Evolutionary conservation across 306 rosid genomes (phyloP), one percentile per base, ranked within the genome.

Genomic region (Hippophae tibetana): DNA sequence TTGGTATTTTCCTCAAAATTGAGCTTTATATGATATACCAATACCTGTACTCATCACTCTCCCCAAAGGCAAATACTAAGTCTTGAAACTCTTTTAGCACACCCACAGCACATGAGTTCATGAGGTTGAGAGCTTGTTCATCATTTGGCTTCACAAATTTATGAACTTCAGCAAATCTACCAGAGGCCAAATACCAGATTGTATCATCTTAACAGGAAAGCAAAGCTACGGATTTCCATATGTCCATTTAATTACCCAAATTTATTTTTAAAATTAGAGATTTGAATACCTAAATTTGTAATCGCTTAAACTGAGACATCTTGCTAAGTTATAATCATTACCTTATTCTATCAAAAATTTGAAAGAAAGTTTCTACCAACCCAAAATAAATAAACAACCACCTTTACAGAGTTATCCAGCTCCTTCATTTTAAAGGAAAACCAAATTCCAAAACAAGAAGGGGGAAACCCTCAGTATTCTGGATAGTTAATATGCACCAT

Each of bases 81-180:
- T 86, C 95, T 47, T 46, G 72, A 72, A 84, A 85, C 79, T 90
- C 81, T 76, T 79, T 77, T 43, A 79, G 58, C 65, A 87, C 87
- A 52, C 82, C 80, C 69, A 73, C 60, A 43, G 94, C 89, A 81
- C 94, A 82, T 14, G 76, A 72, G 69, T 87, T 90, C 97, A 90
- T 86, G 71, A 86, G 85, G 48, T 82, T 79, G 66, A 87, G 80
- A 67, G 95, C 95, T 55, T 72, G 75, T 66, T 71, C 88, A 69
- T 87, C 97, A 74, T 87, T 90, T 7, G 94, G 97, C 78, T 90
- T 86, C 77, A 75, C 84, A 76, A 90, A 90, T 69, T 74, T 84
- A 60, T 86, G 90, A 66, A 67, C 55, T 47, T 87, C 90, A 11
- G 89, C 69, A 74, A 90, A 87, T 61, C 81, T 79, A 60, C 57